A percentile compares a stretch with the other conserved stretches of the same genome.
Evolutionary conservation across 257 asterid genomes (phyloP).

Genomic region (Capsicum chinense): DNA sequence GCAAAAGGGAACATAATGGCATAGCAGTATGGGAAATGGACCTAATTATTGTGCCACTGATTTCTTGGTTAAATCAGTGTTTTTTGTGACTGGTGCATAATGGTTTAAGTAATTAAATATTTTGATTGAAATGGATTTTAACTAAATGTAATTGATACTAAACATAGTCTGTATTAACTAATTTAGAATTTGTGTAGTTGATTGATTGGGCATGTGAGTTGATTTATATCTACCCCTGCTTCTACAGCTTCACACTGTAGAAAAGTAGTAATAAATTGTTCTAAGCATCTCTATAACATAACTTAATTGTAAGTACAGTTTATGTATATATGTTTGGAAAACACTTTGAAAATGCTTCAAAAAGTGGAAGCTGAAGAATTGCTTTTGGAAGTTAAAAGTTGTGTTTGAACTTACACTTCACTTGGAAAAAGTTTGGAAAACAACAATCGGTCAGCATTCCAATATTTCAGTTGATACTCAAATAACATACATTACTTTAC

Average conservation of each 20-base stretch:
- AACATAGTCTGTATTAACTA: too few relatives aligned
- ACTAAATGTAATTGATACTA: too few relatives aligned
- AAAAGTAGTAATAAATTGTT: neutral
- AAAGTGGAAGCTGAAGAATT: too few relatives aligned
- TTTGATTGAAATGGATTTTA: too few relatives aligned
- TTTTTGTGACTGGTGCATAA: neutral
- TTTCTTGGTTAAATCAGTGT: neutral
- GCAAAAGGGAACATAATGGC: neutral
- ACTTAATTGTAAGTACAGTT: too few relatives aligned
- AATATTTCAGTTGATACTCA: neutral
- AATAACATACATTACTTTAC: neutral
- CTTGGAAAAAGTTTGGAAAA: too few relatives aligned
- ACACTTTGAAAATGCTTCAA: too few relatives aligned
- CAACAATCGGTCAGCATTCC: neutral
- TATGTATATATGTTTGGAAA: too few relatives aligned
- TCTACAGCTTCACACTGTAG: too few relatives aligned
- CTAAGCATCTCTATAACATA: too few relatives aligned
- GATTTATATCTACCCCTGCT: neutral
- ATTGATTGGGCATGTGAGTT: neutral
- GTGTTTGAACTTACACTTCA: too few relatives aligned
- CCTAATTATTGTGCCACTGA: conserved; percentile 8
- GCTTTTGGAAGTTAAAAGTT: too few relatives aligned
- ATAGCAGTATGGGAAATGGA: neutral
- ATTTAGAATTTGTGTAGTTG: neutral
- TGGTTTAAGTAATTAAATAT: neutral